Evolutionary conservation across 768 basidiomycete genomes (phyloP).

Genomic region (Termitomyces sp.): DNA sequence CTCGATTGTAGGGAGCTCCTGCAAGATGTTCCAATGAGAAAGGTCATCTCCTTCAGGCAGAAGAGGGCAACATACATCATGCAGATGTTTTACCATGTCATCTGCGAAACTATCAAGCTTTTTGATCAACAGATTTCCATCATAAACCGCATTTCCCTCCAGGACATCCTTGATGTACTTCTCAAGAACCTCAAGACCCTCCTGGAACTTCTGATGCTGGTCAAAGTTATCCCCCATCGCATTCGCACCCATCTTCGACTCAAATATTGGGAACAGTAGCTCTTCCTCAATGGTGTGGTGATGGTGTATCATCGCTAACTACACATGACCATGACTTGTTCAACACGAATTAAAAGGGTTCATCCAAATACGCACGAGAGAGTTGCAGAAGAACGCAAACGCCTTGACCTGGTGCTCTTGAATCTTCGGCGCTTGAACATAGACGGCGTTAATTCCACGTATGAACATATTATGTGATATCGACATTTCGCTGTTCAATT

Average conservation of each 20-base stretch:
- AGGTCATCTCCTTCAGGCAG: background rate
- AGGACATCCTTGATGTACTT: constrained; percentile 50
- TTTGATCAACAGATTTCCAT: constrained; percentile 22
- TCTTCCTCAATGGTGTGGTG: constrained; percentile 29
- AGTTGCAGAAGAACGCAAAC: constrained; percentile 23
- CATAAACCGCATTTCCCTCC: constrained; percentile 54
- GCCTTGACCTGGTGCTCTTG: constrained; percentile 19
- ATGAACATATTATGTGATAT: constrained; percentile 27
- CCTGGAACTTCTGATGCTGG: constrained; percentile 24
- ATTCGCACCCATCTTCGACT: constrained; percentile 22
- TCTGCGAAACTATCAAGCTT: constrained; percentile 25
- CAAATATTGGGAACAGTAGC: constrained; percentile 21
- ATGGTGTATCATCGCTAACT: constrained; percentile 24
- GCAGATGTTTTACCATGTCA: constrained; percentile 22
- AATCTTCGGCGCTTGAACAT: constrained; percentile 21
- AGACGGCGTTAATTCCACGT: constrained; percentile 24
- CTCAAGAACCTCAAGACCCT: constrained; percentile 20
- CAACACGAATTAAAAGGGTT: background rate
- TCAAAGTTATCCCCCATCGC: constrained; percentile 22
- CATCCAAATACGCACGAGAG: constrained; percentile 15
- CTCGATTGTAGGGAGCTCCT: constrained; percentile 26
- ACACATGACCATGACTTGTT: background rate
- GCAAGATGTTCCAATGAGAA: background rate
- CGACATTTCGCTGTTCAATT: constrained; percentile 23
- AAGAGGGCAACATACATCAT: background rate